Conservation (phyloP, 108 stramenopile genomes). For the Fragilariopsis cylindrus region DNA sequence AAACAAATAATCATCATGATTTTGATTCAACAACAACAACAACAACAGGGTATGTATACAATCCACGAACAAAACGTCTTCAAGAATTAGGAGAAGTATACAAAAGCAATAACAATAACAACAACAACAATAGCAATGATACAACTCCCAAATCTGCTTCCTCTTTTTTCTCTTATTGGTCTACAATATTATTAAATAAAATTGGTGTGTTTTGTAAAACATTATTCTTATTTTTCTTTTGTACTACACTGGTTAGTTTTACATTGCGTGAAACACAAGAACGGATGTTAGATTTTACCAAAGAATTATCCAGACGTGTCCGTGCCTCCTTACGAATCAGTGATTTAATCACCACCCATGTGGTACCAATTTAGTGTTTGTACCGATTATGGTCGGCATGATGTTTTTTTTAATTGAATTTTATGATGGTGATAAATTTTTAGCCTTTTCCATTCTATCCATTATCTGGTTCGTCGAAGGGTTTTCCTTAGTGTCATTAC, state of each 20-base stretch:
- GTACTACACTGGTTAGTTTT: slow-evolving; percentile 87
- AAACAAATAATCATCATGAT: slow-evolving; percentile 4
- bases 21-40: not conserved
- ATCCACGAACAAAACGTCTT: slow-evolving; percentile 36
- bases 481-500: slow-evolving; percentile 79
- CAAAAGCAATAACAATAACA: not conserved
- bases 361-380: slow-evolving; percentile 89
- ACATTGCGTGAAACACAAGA: slow-evolving; percentile 95
- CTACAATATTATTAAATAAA: slow-evolving; percentile 25
- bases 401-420: slow-evolving; percentile 94
- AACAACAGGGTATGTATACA: slow-evolving; percentile 43
- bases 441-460: slow-evolving; percentile 87
- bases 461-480: slow-evolving; percentile 93
- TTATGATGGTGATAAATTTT: slow-evolving; percentile 86
- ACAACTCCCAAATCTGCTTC: not conserved
- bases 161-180: not conserved
- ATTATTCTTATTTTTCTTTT: slow-evolving; percentile 89
- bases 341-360: slow-evolving; percentile 61
- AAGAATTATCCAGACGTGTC: slow-evolving; percentile 74
- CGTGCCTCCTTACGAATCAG: slow-evolving; percentile 45
- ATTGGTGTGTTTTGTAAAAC: slow-evolving; percentile 64
- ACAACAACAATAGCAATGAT: not conserved
- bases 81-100: slow-evolving; percentile 20
- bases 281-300: slow-evolving; percentile 94
- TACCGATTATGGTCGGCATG: slow-evolving; percentile 93